A percentile compares a stretch with the other conserved stretches of the same genome.
Evolutionary conservation across 805 yeast species (phyloP).

Genomic region (Schizosaccharomyces osmophilus): DNA sequence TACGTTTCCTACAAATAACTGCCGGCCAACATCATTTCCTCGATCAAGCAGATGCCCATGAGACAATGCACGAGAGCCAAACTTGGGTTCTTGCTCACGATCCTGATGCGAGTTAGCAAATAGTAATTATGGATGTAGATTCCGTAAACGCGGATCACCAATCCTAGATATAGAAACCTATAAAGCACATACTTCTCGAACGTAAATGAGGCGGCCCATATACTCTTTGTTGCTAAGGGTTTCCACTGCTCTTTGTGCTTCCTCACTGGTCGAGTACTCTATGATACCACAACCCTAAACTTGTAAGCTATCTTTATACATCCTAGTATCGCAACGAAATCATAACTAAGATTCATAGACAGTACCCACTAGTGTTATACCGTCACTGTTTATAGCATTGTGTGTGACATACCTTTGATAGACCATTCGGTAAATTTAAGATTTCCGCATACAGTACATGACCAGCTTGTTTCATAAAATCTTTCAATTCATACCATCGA

Average conservation of each 20-base stretch:
- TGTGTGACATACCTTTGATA: conserved; percentile 39
- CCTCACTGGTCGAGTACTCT: conserved; percentile 41
- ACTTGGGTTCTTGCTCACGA: conserved; percentile 19
- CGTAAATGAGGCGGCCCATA: conserved; percentile 58
- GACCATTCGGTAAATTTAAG: conserved; percentile 50
- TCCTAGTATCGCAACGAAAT: too few species aligned
- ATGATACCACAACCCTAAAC: conserved; percentile 31
- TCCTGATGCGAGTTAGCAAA: conserved; percentile 18
- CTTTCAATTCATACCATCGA: conserved; percentile 18
- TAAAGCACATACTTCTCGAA: conserved; percentile 33
- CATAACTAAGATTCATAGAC: too few species aligned
- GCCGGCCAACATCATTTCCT: conserved; percentile 2
- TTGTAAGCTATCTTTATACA: not conserved
- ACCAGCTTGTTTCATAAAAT: conserved; percentile 24
- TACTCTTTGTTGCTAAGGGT: conserved; percentile 40
- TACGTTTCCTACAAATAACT: conserved; percentile 9
- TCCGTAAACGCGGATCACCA: not conserved
- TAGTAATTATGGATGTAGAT: not conserved
- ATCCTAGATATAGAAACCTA: not conserved
- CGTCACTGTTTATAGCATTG: not conserved
- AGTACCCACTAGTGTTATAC: not conserved
- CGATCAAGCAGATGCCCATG: not conserved
- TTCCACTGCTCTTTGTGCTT: conserved; percentile 47
- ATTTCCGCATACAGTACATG: conserved; percentile 62
- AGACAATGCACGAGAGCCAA: conserved; percentile 6